phyloP scores from a whole-genome alignment of 495 filamentous ascomycete species.

The Hypoxylon intermedium region DNA sequence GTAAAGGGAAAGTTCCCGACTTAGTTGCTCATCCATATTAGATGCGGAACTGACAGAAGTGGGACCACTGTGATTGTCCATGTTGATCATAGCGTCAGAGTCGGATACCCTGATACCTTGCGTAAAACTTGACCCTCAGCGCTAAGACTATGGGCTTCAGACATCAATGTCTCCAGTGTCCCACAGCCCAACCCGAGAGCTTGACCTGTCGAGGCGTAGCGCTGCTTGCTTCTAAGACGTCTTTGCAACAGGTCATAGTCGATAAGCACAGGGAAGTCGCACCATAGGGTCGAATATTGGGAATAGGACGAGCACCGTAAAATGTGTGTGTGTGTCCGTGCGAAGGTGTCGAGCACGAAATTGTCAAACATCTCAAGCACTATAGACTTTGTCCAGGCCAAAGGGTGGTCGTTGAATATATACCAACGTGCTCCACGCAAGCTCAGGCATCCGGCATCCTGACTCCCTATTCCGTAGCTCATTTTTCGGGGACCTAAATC shows the following conservation, averaged over 20 bases:
- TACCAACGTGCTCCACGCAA: constrained; percentile 10
- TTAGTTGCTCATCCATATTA: constrained; percentile 2
- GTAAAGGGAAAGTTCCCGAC: constrained; percentile 26
- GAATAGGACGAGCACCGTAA: background rate
- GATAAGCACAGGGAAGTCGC: background rate
- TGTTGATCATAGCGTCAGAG: constrained; percentile 3
- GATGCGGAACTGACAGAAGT: background rate
- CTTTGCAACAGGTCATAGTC: background rate
- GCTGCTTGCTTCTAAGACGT: constrained; percentile 1
- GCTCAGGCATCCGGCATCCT: constrained; percentile 1
- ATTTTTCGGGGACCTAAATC: constrained; percentile 23
- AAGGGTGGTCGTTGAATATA: constrained; percentile 9
- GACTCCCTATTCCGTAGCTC: constrained; percentile 16
- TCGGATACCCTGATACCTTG: constrained; percentile 1
- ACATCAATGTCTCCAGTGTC: background rate
- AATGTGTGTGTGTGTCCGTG: background rate
- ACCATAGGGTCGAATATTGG: background rate
- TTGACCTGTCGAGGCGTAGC: background rate
- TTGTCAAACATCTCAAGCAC: constrained; percentile 9
- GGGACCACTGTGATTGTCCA: constrained; percentile 2
- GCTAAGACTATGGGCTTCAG: background rate
- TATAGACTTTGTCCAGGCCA: constrained; percentile 4
- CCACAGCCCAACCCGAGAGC: background rate
- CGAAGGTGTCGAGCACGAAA: background rate
- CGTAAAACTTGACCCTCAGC: background rate